phyloP scores from a whole-genome alignment of 1,139 yeast species.

The Zygoascus sp. region DNA sequence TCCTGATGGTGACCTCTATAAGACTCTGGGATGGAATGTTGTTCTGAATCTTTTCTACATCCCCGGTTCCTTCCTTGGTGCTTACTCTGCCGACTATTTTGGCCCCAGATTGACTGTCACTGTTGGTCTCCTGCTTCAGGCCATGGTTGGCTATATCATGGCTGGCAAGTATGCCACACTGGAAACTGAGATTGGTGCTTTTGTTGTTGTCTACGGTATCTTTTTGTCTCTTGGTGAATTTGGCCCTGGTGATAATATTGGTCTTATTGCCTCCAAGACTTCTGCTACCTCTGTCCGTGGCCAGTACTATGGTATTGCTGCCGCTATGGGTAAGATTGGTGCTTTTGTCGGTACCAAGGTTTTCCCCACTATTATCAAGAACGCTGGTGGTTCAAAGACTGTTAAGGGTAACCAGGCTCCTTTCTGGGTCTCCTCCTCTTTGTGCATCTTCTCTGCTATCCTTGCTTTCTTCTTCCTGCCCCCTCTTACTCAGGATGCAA shows the following conservation, averaged over 20 bases:
- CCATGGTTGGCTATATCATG: slow-evolving; percentile 74
- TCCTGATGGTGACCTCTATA: slow-evolving; percentile 57
- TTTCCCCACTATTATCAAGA: slow-evolving; percentile 64
- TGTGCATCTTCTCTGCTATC: slow-evolving; percentile 66
- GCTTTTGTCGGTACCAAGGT: slow-evolving; percentile 86
- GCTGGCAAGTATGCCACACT: slow-evolving; percentile 63
- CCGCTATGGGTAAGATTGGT: slow-evolving; percentile 85
- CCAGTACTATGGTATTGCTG: slow-evolving; percentile 82
- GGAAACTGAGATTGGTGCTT: slow-evolving; percentile 60
- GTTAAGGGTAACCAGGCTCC: slow-evolving; percentile 64
- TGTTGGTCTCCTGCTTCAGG: slow-evolving; percentile 65
- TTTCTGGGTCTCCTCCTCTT: slow-evolving; percentile 74
- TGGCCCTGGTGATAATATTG: slow-evolving; percentile 90
- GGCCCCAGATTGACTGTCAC: slow-evolving; percentile 80
- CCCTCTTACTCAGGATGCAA: slow-evolving; percentile 73
- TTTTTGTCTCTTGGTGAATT: slow-evolving; percentile 83
- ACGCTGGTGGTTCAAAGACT: slow-evolving; percentile 41
- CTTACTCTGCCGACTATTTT: slow-evolving; percentile 65
- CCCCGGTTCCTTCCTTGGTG: slow-evolving; percentile 87
- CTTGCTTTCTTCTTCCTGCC: slow-evolving; percentile 71
- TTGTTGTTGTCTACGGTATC: slow-evolving; percentile 79
- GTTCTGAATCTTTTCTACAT: slow-evolving; percentile 80
- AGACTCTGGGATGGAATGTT: slow-evolving; percentile 86
- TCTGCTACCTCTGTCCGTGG: slow-evolving; percentile 88
- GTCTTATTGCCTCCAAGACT: slow-evolving; percentile 79